Base-by-base conservation (phyloP, 2,329 filamentous ascomycete species). In the Cordyceps javanica region DNA sequence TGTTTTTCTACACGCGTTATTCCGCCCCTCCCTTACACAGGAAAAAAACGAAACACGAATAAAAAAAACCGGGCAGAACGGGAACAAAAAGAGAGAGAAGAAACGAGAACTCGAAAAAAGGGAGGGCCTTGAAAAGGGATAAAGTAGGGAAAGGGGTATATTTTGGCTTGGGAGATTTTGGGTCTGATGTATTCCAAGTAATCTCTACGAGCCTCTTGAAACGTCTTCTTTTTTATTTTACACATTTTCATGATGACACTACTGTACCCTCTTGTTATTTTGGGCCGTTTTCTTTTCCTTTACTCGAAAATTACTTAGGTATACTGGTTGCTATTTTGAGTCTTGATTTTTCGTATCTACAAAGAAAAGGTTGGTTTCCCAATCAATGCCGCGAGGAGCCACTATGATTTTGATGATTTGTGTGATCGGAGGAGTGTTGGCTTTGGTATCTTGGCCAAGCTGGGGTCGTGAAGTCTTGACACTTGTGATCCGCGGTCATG, bases 261-360 rank as follows among this genome's bases (percentile, higher is more conserved):
- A 21, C 30, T 9, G n/a, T 38, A 34, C 21, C 36, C n/a, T 48
- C 19, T 55, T 56, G 23, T n/a, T 50, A 10, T 50, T 57, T 23
- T 51, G 13, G 38, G 25, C n/a, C 16, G 11, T 36, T 42, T 7
- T 19, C 25, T 42, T 44, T 44, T 50, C 19, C 28, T 42, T n/a
- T 25, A 23, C 32, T 36, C 39, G 3, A 38, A 42, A 39, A 23
- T 21, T 19, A 36, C 34, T 49, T 57, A 50, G 46, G 45, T 57
- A 41, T 51, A 50, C 45, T 21, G 45, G 36, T 57, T 57, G 45
- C 36, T 50, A 50, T 57, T 50, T 57, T 49, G 42, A 56, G 53
- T 56, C 25, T 48, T 55, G 42, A 46, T 21, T 46, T 54, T 41
- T 49, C 44, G 23, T 49, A 30, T 21, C 11, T 21, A 39, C 28